phyloP scores from a whole-genome alignment of 495 filamentous ascomycete genomes.

The Hypoxylon rickii region DNA sequence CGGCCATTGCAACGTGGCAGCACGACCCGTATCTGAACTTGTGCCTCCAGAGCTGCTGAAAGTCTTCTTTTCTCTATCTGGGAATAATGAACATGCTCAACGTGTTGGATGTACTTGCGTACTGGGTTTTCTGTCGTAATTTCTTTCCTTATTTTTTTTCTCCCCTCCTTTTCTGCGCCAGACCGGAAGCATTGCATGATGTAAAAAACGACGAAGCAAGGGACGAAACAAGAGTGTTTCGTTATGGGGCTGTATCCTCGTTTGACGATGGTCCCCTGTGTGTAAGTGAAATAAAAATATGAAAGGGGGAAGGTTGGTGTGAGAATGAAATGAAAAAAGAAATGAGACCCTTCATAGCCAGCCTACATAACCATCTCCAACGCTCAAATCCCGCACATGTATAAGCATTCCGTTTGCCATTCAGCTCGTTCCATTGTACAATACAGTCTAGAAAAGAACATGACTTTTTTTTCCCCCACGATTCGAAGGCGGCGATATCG shows the following conservation, averaged over 20 bases:
- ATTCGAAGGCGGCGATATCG: constrained; percentile 13
- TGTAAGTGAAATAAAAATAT: constrained; percentile 3
- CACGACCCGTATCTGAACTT: constrained; percentile 1
- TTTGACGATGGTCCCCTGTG: constrained; percentile 5
- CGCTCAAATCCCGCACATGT: constrained; percentile 7
- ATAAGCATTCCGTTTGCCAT: constrained; percentile 8
- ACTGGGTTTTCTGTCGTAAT: constrained; percentile 24
- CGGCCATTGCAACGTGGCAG: constrained; percentile 30
- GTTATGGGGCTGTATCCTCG: too few species aligned
- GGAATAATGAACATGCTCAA: constrained; percentile 20
- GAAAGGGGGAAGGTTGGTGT: constrained; percentile 7
- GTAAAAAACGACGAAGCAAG: neutral
- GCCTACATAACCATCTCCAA: constrained; percentile 14
- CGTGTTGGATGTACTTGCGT: constrained; percentile 31
- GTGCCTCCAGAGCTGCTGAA: constrained; percentile 4
- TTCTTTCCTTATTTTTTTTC: constrained; percentile 18
- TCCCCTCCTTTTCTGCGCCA: constrained; percentile 20
- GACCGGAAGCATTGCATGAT: constrained; percentile 12
- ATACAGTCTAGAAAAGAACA: constrained; percentile 11
- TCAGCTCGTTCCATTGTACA: constrained; percentile 15
- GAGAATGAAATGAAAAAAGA: constrained; percentile 26
- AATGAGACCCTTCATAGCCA: constrained; percentile 24
- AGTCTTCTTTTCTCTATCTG: constrained; percentile 21
- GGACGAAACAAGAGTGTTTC: neutral
- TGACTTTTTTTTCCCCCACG: constrained; percentile 13